phyloP scores from a whole-genome alignment of 305 asterid species.

The Galium porrigens region DNA sequence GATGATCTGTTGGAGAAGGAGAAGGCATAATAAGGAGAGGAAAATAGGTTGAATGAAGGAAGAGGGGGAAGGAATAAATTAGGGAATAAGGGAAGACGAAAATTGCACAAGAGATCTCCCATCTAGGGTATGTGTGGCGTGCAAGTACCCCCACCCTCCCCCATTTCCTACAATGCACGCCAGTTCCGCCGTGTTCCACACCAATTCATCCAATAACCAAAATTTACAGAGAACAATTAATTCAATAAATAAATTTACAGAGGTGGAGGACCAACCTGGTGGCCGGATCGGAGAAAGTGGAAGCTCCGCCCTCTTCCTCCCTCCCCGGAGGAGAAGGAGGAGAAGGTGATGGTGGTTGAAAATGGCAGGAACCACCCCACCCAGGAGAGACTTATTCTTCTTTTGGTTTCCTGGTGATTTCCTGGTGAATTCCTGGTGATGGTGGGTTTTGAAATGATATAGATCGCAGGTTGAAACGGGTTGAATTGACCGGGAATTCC shows the following conservation, averaged over 20 bases:
- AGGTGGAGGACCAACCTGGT: not conserved
- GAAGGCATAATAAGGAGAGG: not conserved
- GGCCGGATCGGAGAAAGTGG: slow-evolving; percentile 16
- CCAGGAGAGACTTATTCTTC: not conserved
- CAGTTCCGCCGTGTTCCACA: not conserved
- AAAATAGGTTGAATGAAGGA: not conserved
- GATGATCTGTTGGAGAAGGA: not conserved
- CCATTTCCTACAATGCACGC: slow-evolving; percentile 19
- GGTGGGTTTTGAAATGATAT: not conserved
- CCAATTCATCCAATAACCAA: too few relatives aligned
- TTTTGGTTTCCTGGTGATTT: too few relatives aligned
- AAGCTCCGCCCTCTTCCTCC: slow-evolving; percentile 7
- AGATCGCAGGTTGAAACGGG: slow-evolving; percentile 16
- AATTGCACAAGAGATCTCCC: slow-evolving; percentile 22
- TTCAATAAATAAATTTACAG: too few relatives aligned
- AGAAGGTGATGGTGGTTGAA: not conserved
- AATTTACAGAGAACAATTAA: too few relatives aligned
- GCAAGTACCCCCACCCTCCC: slow-evolving; percentile 15
- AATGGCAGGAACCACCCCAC: not conserved
- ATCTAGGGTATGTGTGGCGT: slow-evolving; percentile 22
- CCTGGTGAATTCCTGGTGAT: too few relatives aligned
- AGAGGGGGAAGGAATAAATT: slow-evolving; percentile 12
- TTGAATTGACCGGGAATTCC: not conserved
- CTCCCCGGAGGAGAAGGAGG: slow-evolving; percentile 4
- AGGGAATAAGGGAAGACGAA: slow-evolving; percentile 19